A percentile compares a stretch with the other conserved stretches of the same genome.
These are phyloP conservation scores for Ophiocordyceps australis DNA, from an alignment of 2,329 filamentous ascomycete species.

Conservation along the genomic window DNA sequence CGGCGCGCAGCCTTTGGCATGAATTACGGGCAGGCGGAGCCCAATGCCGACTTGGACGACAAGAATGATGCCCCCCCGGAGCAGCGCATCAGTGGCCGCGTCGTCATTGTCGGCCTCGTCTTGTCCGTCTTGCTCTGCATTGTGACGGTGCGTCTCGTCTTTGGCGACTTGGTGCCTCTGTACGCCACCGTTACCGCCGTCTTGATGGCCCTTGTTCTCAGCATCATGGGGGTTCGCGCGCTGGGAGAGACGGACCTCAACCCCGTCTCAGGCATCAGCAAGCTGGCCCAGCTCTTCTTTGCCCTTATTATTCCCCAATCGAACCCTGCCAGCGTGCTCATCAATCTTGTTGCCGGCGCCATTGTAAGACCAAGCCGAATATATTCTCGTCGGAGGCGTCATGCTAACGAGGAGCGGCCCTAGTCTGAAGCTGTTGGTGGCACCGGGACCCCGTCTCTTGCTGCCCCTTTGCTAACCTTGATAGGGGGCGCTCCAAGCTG, in stretches of 20 bases:
- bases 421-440: conserved; percentile 24
- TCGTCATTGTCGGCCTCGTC: conserved; percentile 57
- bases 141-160: conserved; percentile 62
- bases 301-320: conserved; percentile 71
- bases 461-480: too few species aligned
- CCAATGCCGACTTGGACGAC: conserved; percentile 14
- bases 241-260: conserved; percentile 81
- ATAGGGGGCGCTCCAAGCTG: conserved; percentile 77
- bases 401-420: conserved; percentile 1
- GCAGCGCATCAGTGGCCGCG: conserved; percentile 57
- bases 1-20: conserved; percentile 2
- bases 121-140: conserved; percentile 68
- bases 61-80: conserved; percentile 68
- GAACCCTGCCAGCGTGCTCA: conserved; percentile 73
- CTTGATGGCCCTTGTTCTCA: conserved; percentile 61
- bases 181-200: conserved; percentile 63
- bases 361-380: conserved; percentile 25
- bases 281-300: conserved; percentile 90
- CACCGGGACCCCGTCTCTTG: too few species aligned
- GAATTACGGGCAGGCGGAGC: conserved; percentile 4
- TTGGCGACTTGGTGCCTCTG: conserved; percentile 65
- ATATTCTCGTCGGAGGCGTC: background rate
- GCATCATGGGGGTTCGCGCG: conserved; percentile 55
- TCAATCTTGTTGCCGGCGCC: conserved; percentile 87
- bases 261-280: conserved; percentile 90